Evolutionary conservation across 1,284 basidiomycete genomes (phyloP).

Genomic region (Trichosporon sp.): DNA sequence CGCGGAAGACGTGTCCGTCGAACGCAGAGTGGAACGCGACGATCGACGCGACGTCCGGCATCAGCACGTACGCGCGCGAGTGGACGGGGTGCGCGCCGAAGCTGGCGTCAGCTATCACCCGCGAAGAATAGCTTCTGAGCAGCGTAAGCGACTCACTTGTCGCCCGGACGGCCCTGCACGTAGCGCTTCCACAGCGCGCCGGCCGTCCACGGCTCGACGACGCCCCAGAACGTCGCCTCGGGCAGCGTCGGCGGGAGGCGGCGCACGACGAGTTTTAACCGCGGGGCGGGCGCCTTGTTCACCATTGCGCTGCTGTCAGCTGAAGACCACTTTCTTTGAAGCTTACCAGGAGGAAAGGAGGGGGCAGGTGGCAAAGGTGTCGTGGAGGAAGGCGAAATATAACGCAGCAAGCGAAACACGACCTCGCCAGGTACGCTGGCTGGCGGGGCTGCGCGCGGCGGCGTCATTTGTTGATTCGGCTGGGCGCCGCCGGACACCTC

Average conservation of each 20-base stretch:
- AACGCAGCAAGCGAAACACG: neutral
- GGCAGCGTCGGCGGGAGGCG: slow-evolving; percentile 87
- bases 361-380: neutral
- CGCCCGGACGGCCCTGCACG: slow-evolving; percentile 64
- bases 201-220: slow-evolving; percentile 75
- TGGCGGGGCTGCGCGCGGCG: neutral
- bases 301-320: neutral
- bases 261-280: slow-evolving; percentile 83
- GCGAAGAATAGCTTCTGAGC: neutral
- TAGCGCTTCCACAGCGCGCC: slow-evolving; percentile 68
- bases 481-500: neutral
- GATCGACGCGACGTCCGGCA: slow-evolving; percentile 68
- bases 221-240: slow-evolving; percentile 88
- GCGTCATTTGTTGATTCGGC: slow-evolving; percentile 14
- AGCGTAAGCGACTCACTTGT: slow-evolving; percentile 56
- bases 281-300: slow-evolving; percentile 31
- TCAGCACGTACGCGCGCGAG: slow-evolving; percentile 88
- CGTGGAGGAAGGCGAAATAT: neutral
- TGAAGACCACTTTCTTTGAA: neutral
- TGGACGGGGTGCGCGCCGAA: slow-evolving; percentile 69
- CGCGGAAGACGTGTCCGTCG: slow-evolving; percentile 85
- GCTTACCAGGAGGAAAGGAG: neutral
- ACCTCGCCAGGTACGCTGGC: neutral
- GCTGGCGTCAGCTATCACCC: slow-evolving; percentile 44
- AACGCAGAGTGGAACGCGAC: slow-evolving; percentile 76